Percentiles rank a stretch among this genome's conserved stretches.
phyloP scores from a whole-genome alignment of 139 green algal genomes.

The Desmodesmus armatus region DNA sequence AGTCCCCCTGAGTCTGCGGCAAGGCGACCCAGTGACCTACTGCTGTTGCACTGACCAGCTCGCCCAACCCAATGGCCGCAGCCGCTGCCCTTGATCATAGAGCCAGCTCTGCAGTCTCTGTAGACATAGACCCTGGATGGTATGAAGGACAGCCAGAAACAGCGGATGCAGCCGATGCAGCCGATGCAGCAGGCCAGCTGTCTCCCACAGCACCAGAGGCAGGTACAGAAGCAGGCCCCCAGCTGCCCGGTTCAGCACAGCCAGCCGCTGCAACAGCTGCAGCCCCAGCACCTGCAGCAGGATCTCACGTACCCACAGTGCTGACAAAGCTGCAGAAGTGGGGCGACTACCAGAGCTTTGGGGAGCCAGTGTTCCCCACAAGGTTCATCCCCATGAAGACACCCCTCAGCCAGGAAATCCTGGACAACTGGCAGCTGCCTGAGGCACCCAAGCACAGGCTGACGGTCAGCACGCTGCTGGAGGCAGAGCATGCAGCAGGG shows the following conservation, averaged over 20 bases:
- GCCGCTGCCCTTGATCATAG: too few relatives aligned
- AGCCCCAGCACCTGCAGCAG: neutral
- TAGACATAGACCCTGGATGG: neutral
- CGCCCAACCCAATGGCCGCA: too few relatives aligned
- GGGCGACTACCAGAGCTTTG: slow-evolving; percentile 51
- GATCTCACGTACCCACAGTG: slow-evolving; percentile 18
- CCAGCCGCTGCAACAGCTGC: neutral
- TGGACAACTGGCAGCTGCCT: slow-evolving; percentile 65
- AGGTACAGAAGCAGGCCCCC: too few relatives aligned
- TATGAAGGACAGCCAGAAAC: slow-evolving; percentile 46
- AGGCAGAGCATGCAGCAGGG: slow-evolving; percentile 49
- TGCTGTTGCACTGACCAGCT: too few relatives aligned
- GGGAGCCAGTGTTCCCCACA: slow-evolving; percentile 35
- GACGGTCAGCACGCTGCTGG: slow-evolving; percentile 66
- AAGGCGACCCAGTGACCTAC: too few relatives aligned
- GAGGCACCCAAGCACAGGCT: slow-evolving; percentile 69
- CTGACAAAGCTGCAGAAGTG: slow-evolving; percentile 85
- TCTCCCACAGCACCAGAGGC: too few relatives aligned
- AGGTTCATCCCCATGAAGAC: slow-evolving; percentile 60
- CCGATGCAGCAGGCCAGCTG: neutral
- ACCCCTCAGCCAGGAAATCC: neutral
- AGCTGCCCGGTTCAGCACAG: too few relatives aligned
- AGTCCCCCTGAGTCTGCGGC: too few relatives aligned
- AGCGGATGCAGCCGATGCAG: neutral
- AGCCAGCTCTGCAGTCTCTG: too few relatives aligned